A percentile compares a stretch with the other conserved stretches of the same genome.
Conservation (phyloP, 768 basidiomycete species). For the Lentinula edodes region DNA sequence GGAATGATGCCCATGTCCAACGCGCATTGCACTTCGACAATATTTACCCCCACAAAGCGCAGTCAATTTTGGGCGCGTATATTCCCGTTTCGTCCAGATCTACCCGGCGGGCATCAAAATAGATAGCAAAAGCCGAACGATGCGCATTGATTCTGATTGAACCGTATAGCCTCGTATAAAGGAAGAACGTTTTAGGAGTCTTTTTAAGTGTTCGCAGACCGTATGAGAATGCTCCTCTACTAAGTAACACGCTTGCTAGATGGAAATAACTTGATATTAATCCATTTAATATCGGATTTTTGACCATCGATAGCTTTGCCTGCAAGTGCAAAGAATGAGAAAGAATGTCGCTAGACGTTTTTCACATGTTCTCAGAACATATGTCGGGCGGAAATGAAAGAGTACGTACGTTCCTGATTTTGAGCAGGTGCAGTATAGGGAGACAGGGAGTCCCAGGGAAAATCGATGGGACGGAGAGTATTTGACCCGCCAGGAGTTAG, state of each 20-base stretch:
- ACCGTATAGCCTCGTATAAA: no score
- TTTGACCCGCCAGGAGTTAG: not conserved
- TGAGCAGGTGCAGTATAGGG: not conserved
- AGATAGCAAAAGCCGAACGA: no score
- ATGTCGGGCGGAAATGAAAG: not conserved
- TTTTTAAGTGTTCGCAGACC: not conserved
- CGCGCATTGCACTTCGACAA: no score
- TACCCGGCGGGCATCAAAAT: no score
- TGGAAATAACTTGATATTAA: not conserved
- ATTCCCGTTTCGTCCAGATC: not conserved
- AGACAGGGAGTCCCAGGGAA: not conserved
- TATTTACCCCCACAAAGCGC: not conserved
- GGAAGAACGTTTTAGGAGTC: no score
- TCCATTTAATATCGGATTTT: slow-evolving; percentile 1
- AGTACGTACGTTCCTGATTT: not conserved
- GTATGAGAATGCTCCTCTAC: not conserved
- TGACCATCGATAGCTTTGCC: not conserved
- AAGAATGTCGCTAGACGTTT: not conserved
- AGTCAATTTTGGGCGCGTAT: not conserved
- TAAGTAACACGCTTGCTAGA: not conserved
- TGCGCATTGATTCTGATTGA: no score
- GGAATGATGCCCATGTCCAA: no score
- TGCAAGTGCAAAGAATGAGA: not conserved
- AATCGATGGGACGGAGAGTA: not conserved
- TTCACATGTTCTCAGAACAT: not conserved